Percentiles rank a stretch among this genome's conserved stretches.
phyloP scores from a whole-genome alignment of 352 stramenopile genomes.

The Phytophthora fragariaefolia region DNA sequence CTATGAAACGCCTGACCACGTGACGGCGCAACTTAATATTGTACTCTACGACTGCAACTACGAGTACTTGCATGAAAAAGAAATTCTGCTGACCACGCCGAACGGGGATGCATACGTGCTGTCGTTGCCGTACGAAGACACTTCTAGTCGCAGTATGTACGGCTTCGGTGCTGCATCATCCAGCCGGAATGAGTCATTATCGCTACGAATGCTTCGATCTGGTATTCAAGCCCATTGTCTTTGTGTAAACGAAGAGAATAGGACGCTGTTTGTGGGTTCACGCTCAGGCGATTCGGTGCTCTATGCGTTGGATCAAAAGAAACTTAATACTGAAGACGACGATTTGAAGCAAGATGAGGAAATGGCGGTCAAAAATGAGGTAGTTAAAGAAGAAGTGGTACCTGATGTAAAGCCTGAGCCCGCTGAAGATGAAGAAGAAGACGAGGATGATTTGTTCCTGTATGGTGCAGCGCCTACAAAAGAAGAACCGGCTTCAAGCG shows the following conservation, averaged over 20 bases:
- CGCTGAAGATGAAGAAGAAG: slow-evolving; percentile 52
- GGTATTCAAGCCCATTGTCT: slow-evolving; percentile 63
- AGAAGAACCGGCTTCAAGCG: slow-evolving; percentile 25
- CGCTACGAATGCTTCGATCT: slow-evolving; percentile 60
- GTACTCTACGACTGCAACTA: slow-evolving; percentile 75
- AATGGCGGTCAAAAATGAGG: slow-evolving; percentile 34
- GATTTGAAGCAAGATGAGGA: slow-evolving; percentile 30
- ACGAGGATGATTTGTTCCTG: slow-evolving; percentile 81
- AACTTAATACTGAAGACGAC: slow-evolving; percentile 29
- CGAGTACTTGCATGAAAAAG: slow-evolving; percentile 73
- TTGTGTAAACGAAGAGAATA: slow-evolving; percentile 61
- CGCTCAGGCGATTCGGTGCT: slow-evolving; percentile 80
- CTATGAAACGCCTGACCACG: slow-evolving; percentile 63
- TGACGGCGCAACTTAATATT: slow-evolving; percentile 57
- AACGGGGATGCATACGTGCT: slow-evolving; percentile 72
- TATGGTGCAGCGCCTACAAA: slow-evolving; percentile 57
- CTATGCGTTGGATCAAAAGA: slow-evolving; percentile 61
- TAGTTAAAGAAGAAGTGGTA: slow-evolving; percentile 17
- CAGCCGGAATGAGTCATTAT: slow-evolving; percentile 46
- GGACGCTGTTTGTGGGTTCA: slow-evolving; percentile 85
- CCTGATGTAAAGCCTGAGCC: slow-evolving; percentile 25
- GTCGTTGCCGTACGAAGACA: slow-evolving; percentile 67
- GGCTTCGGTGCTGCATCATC: slow-evolving; percentile 29
- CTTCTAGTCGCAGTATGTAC: slow-evolving; percentile 42
- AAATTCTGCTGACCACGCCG: slow-evolving; percentile 69